These are phyloP conservation scores for Penicillium rolfsii DNA, from an alignment of 2,329 filamentous ascomycete species.

Conservation along the genomic window DNA sequence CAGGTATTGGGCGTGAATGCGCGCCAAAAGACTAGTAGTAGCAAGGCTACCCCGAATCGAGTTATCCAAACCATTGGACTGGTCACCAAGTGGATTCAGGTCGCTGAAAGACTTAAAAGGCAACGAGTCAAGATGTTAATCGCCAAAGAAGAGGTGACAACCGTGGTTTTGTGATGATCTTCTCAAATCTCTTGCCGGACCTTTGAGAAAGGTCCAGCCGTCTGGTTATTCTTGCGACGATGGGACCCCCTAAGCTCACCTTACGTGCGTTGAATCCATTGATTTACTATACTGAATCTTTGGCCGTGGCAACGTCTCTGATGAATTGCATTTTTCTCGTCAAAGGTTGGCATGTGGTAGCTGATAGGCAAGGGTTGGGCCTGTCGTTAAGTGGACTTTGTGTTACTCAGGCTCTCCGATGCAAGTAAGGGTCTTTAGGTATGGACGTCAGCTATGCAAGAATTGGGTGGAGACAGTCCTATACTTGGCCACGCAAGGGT, in stretches of 20 bases:
- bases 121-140: not conserved
- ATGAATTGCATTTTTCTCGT: not conserved
- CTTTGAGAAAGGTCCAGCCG: not conserved
- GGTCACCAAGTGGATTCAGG: not conserved
- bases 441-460: not conserved
- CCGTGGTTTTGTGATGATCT: not conserved
- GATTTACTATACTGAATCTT: not conserved
- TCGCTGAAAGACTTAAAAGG: not conserved
- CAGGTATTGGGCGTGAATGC: not conserved
- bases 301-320: not conserved
- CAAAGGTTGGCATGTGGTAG: not conserved
- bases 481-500: not conserved
- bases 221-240: not conserved
- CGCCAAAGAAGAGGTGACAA: not conserved
- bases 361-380: not conserved
- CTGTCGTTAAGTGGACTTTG: not conserved
- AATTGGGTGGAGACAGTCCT: not conserved
- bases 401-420: not conserved
- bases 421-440: not conserved
- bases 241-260: not conserved
- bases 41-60: not conserved
- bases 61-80: not conserved
- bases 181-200: not conserved
- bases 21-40: slow-evolving; percentile 1
- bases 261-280: not conserved